Evolutionary conservation across 2,329 filamentous ascomycete genomes (phyloP).

Genomic region (Allantophomopsis lycopodina): DNA sequence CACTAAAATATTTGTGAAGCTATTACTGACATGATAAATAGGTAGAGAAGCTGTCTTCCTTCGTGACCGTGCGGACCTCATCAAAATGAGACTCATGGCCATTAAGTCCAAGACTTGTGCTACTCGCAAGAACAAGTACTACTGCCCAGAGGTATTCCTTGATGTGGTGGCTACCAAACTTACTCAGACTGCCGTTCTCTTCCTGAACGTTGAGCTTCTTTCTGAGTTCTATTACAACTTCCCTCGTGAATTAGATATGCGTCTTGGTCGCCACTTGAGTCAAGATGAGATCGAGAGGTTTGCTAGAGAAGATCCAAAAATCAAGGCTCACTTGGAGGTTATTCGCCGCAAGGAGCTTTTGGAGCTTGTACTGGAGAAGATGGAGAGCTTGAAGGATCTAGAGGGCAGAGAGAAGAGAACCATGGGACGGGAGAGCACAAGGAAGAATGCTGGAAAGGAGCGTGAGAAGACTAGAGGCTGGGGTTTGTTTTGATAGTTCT

Average conservation of each 20-base stretch:
- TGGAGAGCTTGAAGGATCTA: conserved; percentile 77
- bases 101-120: conserved; percentile 85
- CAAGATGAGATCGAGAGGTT: conserved; percentile 78
- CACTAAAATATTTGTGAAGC: not conserved
- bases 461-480: conserved; percentile 8
- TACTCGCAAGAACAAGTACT: conserved; percentile 77
- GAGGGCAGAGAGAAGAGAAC: conserved; percentile 59
- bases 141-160: conserved; percentile 95
- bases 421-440: conserved; percentile 15
- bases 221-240: conserved; percentile 98
- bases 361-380: conserved; percentile 88
- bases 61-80: conserved; percentile 76
- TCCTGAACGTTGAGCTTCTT: conserved; percentile 91
- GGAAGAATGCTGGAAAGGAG: conserved; percentile 8
- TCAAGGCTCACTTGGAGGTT: conserved; percentile 79
- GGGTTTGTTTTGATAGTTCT: conserved; percentile 10
- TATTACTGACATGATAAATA: conserved; percentile 19
- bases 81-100: conserved; percentile 80
- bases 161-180: conserved; percentile 93
- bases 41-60: conserved; percentile 91
- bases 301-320: conserved; percentile 83
- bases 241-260: conserved; percentile 76
- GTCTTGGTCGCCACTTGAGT: conserved; percentile 69
- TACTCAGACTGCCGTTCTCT: conserved; percentile 86
- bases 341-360: conserved; percentile 85